These are phyloP conservation scores for Heterobasidion annosum DNA, from an alignment of 1,284 basidiomycete species.

Conservation along the genomic window DNA sequence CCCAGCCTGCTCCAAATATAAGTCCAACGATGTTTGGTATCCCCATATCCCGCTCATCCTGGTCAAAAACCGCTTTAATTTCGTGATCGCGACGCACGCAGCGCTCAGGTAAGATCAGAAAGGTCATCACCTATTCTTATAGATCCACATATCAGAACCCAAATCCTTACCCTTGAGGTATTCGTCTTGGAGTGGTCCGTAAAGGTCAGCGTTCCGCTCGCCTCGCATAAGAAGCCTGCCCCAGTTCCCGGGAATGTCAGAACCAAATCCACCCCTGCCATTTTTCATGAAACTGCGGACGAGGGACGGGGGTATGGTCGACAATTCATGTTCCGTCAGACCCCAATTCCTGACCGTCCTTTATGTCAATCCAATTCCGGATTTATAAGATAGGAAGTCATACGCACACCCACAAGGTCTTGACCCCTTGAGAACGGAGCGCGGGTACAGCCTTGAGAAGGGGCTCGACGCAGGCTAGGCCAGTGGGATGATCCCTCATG, in stretches of 20 bases:
- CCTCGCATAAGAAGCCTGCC: constrained; percentile 56
- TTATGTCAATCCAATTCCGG: too few species aligned
- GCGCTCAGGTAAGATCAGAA: not conserved
- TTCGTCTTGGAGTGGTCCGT: constrained; percentile 49
- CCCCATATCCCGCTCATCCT: constrained; percentile 67
- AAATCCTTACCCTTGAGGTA: constrained; percentile 40
- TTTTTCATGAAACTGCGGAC: constrained; percentile 28
- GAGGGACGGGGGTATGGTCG: constrained; percentile 52
- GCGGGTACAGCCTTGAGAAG: constrained; percentile 38
- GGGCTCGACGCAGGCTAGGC: constrained; percentile 49
- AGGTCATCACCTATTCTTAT: constrained; percentile 46
- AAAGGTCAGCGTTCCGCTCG: constrained; percentile 44
- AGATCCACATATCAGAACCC: constrained; percentile 62
- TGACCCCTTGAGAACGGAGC: constrained; percentile 42
- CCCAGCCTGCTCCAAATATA: constrained; percentile 54
- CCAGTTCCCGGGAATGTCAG: constrained; percentile 42
- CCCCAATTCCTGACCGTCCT: constrained; percentile 51
- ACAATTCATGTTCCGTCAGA: constrained; percentile 51
- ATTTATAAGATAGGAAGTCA: not conserved
- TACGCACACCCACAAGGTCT: constrained; percentile 59
- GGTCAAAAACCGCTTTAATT: not conserved
- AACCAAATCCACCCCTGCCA: constrained; percentile 46
- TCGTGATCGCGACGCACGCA: too few species aligned
- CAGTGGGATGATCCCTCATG: constrained; percentile 43
- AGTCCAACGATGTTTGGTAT: constrained; percentile 46